Evolutionary conservation across 2,329 filamentous ascomycete species (phyloP).

Genomic region (Calonectria ilicicola): DNA sequence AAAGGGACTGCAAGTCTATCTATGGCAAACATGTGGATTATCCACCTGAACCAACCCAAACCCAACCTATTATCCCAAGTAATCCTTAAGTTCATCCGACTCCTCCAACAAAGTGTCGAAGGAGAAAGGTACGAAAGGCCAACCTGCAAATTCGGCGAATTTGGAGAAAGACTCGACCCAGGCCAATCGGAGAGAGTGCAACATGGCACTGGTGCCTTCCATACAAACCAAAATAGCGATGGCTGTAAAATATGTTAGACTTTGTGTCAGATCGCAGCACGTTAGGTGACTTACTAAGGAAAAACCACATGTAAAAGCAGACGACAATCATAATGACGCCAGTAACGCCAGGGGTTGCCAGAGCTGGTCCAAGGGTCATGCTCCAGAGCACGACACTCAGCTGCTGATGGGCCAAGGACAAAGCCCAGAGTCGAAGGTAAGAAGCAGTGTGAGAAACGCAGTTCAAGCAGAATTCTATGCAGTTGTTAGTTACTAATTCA

Average conservation of each 20-base stretch:
- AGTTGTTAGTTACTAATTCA: slow-evolving; percentile 42
- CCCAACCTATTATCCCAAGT: slow-evolving; percentile 56
- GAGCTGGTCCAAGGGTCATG: slow-evolving; percentile 89
- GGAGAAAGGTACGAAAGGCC: slow-evolving; percentile 89
- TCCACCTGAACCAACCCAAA: slow-evolving; percentile 16
- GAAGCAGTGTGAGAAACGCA: slow-evolving; percentile 99
- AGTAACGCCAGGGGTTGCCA: slow-evolving; percentile 72
- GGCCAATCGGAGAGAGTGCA: slow-evolving; percentile 90
- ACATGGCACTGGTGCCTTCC: slow-evolving; percentile 96
- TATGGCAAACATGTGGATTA: slow-evolving; percentile 43
- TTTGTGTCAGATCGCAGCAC: background rate
- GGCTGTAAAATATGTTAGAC: slow-evolving; percentile 48
- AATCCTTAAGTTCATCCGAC: slow-evolving; percentile 73
- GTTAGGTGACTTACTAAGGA: slow-evolving; percentile 67
- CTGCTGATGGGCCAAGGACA: slow-evolving; percentile 98
- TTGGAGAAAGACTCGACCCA: slow-evolving; percentile 99
- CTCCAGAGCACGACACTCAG: slow-evolving; percentile 95
- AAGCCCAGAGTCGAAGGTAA: slow-evolving; percentile 97
- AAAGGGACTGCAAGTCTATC: slow-evolving; percentile 45
- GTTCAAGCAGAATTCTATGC: slow-evolving; percentile 94
- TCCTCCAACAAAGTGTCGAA: slow-evolving; percentile 89
- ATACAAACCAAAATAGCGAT: slow-evolving; percentile 84
- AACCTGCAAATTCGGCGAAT: slow-evolving; percentile 91
- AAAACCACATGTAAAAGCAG: slow-evolving; percentile 91
- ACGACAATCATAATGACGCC: slow-evolving; percentile 86